Evolutionary conservation across 768 basidiomycete genomes (phyloP), one percentile per base, ranked within the genome.

Genomic region (Podaxis pistillaris): DNA sequence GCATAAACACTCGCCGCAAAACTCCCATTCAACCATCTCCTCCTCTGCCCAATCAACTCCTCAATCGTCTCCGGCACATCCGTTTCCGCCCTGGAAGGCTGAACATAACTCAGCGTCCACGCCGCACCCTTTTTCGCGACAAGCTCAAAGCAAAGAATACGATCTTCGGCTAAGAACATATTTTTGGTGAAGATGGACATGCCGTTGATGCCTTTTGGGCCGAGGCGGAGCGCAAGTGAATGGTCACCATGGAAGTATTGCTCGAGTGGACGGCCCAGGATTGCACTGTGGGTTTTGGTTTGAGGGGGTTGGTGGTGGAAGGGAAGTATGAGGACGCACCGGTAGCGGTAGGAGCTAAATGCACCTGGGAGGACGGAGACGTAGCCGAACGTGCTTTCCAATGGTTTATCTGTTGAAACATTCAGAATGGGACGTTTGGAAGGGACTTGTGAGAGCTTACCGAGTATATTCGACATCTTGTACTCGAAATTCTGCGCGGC

Each of bases 401-500:
- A 80, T 0, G 95, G 96, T 72, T 96, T 95, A 73, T 94, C 93
- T 89, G 58, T 13, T 73, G 5, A 19, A 11, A 4, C 22, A 0
- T 12, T 50, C 22, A 28, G 26, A 24, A 6, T 4, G 8, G 22
- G 24, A 28, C 8, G 2, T 13, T 2, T 26, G 8, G 26, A 3
- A 11, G 49, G 12, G 26, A 11, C 0, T 17, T 9, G 24, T 24
- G 13, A 4, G 4, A 15, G 13, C 49, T 26, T 50, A 50, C 49
- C 97, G 17, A 98, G 80, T 70, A 98, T 96, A 75, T 97, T 97
- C 49, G 93, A 94, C 92, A 97, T 96, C 78, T 94, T 96, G 79
- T 96, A 96, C 77, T 96, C 94, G 68, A 96, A 96, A 76, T 98
- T 97, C 74, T 98, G 96, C 17, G 96, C 94, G 6, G 96, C 96